Base-by-base conservation (phyloP, 257 asterid species). In the Plantago major region DNA sequence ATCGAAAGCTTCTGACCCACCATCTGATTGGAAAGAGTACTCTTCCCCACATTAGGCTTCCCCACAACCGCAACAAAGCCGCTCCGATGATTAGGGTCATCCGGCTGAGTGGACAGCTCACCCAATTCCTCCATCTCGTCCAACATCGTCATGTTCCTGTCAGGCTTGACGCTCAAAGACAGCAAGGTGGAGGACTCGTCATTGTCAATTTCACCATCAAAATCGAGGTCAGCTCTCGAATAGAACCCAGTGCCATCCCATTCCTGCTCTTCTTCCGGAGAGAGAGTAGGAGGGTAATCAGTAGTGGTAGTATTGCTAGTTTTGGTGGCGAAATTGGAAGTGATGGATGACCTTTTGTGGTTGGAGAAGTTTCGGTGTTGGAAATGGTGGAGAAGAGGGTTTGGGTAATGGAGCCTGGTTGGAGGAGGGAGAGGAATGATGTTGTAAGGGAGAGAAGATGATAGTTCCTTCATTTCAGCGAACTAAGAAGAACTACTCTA, bases 11-110 rank as follows among this genome's bases (percentile, higher is more conserved):
- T 91, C 80, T 84, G 95, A 40, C 96, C 98, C 65, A 91, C 45
- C 93, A 88, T 91, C 73, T 91, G 98, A 65, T 88, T 91, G 9
- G 96, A 86, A 40, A 91, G 88, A 13, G 96, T 91, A 59, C 98
- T 88, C 71, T 91, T 91, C 52, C 98, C 98, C 33, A 91, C 98
- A 67, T 91, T 88, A 40, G 98, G 98, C 79, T 82, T 84, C 19
- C 98, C 98, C 54, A 91, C 82, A 30, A 91, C 94, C 38, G 95
- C 98, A 65, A 91, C 95, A 55, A 81, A 91, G 65, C 98, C 98
- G 74, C 95, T 91, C 63, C 88, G 88, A 72, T 91, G 95, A 65
- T 82, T 79, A 14, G 95, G 86, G 78, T 81, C 79, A 54, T 15
- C 62, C 0, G n/a, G 38, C 1, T 56, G 66, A 37, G 82, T 66